These are phyloP conservation scores for Fusarium luffae DNA, from an alignment of 2,329 filamentous ascomycete species.

Conservation along the genomic window DNA sequence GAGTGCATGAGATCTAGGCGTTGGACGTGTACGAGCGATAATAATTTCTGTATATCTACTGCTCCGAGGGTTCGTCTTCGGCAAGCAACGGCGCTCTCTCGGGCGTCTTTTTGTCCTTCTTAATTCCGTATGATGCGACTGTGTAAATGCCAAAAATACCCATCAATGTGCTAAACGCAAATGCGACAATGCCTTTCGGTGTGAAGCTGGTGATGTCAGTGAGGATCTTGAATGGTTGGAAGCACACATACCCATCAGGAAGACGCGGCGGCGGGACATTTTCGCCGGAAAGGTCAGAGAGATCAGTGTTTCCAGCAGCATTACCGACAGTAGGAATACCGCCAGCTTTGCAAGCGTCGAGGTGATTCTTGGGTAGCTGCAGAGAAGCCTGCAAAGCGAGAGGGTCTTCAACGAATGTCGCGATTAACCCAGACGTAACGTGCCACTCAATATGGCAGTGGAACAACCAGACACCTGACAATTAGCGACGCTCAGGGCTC, in stretches of 20 bases:
- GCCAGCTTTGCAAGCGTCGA: constrained; percentile 66
- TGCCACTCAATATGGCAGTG: constrained; percentile 89
- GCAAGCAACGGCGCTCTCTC: constrained; percentile 43
- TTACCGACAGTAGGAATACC: constrained; percentile 71
- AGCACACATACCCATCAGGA: constrained; percentile 66
- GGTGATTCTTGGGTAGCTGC: constrained; percentile 68
- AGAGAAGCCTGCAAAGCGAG: constrained; percentile 69
- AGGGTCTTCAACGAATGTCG: constrained; percentile 73
- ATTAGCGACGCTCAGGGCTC: neutral
- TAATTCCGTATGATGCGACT: constrained; percentile 72
- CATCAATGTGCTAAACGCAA: constrained; percentile 76
- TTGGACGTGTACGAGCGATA: constrained; percentile 1
- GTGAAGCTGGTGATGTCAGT: constrained; percentile 64
- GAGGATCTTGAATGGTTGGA: neutral
- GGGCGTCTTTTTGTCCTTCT: constrained; percentile 27
- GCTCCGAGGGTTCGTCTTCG: neutral
- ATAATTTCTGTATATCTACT: constrained; percentile 18
- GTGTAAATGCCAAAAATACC: constrained; percentile 75
- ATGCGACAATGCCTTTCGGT: constrained; percentile 74
- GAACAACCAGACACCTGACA: constrained; percentile 72
- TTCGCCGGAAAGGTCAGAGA: constrained; percentile 71
- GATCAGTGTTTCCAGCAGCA: constrained; percentile 77
- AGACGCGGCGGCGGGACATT: constrained; percentile 66
- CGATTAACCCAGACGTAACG: constrained; percentile 72
- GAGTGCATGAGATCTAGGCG: neutral